phyloP scores from a whole-genome alignment of 2,329 filamentous ascomycete species.

The Calonectria henricotiae region DNA sequence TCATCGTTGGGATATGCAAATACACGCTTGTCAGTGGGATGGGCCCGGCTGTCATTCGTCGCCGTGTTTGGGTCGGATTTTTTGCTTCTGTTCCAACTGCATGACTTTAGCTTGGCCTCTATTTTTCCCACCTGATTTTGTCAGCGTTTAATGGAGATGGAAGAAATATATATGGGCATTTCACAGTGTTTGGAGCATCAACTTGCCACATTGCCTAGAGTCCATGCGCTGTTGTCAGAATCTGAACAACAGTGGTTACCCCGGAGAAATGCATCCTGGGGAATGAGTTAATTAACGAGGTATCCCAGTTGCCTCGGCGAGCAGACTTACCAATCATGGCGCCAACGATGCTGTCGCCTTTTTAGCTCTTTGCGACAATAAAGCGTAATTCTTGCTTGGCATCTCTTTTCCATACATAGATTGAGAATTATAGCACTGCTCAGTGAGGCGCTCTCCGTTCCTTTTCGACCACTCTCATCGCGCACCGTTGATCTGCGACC shows the following conservation, averaged over 20 bases:
- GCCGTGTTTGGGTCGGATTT: too few species aligned
- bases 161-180: too few species aligned
- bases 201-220: too few species aligned
- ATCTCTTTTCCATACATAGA: neutral
- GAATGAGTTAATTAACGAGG: constrained; percentile 6
- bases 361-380: neutral
- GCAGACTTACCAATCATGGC: constrained; percentile 6
- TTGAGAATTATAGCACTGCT: neutral
- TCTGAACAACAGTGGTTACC: neutral
- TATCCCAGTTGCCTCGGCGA: neutral
- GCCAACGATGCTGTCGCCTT: neutral
- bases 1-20: neutral
- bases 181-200: neutral
- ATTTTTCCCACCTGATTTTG: neutral
- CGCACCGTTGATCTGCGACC: neutral
- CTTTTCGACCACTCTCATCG: too few species aligned
- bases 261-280: neutral
- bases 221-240: neutral
- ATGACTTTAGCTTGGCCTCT: neutral
- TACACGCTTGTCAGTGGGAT: neutral
- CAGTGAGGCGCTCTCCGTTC: neutral
- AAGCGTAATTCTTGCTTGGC: neutral
- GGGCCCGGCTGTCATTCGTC: neutral
- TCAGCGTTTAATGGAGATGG: too few species aligned
- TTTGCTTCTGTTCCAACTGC: neutral